Percentiles rank a stretch among this genome's conserved stretches.
These are phyloP conservation scores for Suillus plorans DNA, from an alignment of 768 basidiomycete species.

Conservation along the genomic window DNA sequence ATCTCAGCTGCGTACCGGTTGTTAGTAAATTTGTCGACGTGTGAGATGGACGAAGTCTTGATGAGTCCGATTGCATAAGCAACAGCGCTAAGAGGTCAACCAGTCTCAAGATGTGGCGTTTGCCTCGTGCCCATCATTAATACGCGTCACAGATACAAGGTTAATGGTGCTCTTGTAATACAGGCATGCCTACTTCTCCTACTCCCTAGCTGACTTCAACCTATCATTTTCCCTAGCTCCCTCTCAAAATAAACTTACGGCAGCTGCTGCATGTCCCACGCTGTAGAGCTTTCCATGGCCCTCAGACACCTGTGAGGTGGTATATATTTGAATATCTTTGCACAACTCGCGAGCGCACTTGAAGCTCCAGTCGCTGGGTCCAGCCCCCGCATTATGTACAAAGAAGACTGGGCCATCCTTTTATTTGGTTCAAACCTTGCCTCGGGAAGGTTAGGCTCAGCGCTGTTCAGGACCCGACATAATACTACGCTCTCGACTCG, in stretches of 20 bases:
- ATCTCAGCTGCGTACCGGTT: background rate
- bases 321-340: background rate
- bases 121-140: background rate
- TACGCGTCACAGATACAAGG: background rate
- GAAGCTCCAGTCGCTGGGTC: background rate
- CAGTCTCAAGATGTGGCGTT: too few relatives aligned
- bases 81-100: background rate
- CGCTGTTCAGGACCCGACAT: background rate
- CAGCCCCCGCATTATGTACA: background rate
- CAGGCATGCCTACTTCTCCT: background rate
- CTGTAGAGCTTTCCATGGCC: background rate
- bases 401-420: background rate
- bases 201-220: background rate
- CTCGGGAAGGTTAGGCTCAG: background rate
- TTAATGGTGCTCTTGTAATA: background rate
- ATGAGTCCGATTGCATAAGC: constrained; percentile 1
- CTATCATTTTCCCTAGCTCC: too few relatives aligned
- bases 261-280: background rate
- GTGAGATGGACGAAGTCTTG: background rate
- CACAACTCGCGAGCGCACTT: background rate
- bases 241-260: background rate
- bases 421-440: background rate
- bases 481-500: background rate
- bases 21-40: background rate
- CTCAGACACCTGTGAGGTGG: background rate